These are phyloP conservation scores for Colletotrichum musae DNA, from an alignment of 2,329 filamentous ascomycete genomes.

Conservation along the genomic window DNA sequence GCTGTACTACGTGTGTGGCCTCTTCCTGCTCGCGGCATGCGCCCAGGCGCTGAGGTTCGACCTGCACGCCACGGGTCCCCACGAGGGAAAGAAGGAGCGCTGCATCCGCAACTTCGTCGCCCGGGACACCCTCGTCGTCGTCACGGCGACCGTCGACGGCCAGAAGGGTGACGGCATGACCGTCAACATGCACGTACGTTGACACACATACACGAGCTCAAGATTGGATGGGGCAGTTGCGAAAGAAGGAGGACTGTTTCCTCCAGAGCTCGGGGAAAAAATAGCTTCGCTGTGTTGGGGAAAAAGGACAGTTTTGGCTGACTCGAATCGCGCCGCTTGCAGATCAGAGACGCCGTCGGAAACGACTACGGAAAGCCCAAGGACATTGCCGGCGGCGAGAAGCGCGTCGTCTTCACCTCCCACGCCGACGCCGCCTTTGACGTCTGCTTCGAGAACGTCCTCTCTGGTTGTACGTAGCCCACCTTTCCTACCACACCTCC, in stretches of 20 bases:
- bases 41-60: slow-evolving; percentile 92
- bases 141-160: slow-evolving; percentile 91
- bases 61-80: slow-evolving; percentile 76
- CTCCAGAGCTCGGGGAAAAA: neutral
- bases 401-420: slow-evolving; percentile 93
- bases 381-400: slow-evolving; percentile 93
- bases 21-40: slow-evolving; percentile 69
- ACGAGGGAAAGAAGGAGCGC: slow-evolving; percentile 80
- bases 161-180: slow-evolving; percentile 90
- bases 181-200: slow-evolving; percentile 92
- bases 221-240: no score
- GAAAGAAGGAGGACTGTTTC: no score
- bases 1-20: slow-evolving; percentile 71
- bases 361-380: slow-evolving; percentile 96
- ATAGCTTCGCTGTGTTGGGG: neutral
- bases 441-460: slow-evolving; percentile 93
- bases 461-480: slow-evolving; percentile 73
- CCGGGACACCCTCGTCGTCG: slow-evolving; percentile 93
- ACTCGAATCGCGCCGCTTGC: slow-evolving; percentile 39
- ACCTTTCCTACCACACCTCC: no score
- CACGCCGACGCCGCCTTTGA: slow-evolving; percentile 94
- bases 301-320: slow-evolving; percentile 18
- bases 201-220: neutral
- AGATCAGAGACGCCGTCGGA: slow-evolving; percentile 96
- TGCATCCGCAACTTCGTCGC: slow-evolving; percentile 97